Conservation (phyloP, 495 filamentous ascomycete species). For the Talaromyces wortmannii region DNA sequence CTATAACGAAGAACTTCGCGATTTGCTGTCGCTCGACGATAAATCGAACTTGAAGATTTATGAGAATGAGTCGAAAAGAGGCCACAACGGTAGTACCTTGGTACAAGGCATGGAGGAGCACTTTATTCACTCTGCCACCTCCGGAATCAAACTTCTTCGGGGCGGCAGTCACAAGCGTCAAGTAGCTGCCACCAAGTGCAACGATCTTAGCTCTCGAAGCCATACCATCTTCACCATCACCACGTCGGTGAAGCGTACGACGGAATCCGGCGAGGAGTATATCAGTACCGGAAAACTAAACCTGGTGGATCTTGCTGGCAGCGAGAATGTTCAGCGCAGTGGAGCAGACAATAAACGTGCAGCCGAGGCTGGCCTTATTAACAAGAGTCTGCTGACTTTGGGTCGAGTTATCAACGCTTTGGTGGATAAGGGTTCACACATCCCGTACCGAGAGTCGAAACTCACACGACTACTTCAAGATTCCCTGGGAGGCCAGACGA, state of each 20-base stretch:
- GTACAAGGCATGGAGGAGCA: slow-evolving; percentile 98
- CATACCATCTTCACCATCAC: slow-evolving; percentile 97
- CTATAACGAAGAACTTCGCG: slow-evolving; percentile 94
- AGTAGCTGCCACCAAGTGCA: slow-evolving; percentile 96
- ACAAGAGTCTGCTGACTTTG: slow-evolving; percentile 91
- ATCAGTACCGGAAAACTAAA: slow-evolving; percentile 94
- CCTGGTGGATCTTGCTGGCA: slow-evolving; percentile 91
- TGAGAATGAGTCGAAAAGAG: slow-evolving; percentile 81
- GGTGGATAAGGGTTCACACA: slow-evolving; percentile 84
- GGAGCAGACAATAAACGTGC: slow-evolving; percentile 97
- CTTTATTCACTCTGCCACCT: slow-evolving; percentile 75
- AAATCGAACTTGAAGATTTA: slow-evolving; percentile 86
- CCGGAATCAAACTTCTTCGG: slow-evolving; percentile 84
- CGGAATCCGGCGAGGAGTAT: slow-evolving; percentile 82
- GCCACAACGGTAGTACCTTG: slow-evolving; percentile 60
- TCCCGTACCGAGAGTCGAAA: slow-evolving; percentile 93
- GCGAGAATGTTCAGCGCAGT: slow-evolving; percentile 94
- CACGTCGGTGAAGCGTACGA: slow-evolving; percentile 71
- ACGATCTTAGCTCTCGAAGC: slow-evolving; percentile 90
- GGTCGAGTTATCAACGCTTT: slow-evolving; percentile 97
- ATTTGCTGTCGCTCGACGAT: slow-evolving; percentile 78
- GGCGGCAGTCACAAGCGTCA: slow-evolving; percentile 87
- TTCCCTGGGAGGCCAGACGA: slow-evolving; percentile 88
- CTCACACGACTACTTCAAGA: slow-evolving; percentile 92
- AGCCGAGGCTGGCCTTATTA: slow-evolving; percentile 91